Base-by-base conservation (phyloP, 441 rosid species). In the Gossypium gossypioides region DNA sequence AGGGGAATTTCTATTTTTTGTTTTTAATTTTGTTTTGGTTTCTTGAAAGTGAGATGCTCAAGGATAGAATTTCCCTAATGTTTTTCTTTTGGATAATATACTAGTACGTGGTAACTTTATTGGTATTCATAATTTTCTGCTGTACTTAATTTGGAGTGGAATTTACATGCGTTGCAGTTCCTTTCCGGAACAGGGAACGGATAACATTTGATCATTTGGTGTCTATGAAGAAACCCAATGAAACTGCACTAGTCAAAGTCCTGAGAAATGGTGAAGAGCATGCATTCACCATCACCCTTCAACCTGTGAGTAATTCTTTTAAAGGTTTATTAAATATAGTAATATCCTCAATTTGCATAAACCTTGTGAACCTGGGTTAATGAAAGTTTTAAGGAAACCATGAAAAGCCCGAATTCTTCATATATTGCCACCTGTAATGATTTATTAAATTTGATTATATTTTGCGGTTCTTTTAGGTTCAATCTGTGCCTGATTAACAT, bases 161-260 rank as follows among this genome's bases (percentile, higher is more conserved):
- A 65, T 57, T 68, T 22, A 64, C 57, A 55, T 70, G 44, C 62
- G 51, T 6, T 78, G 81, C 87, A 93, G 97, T 91, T 80, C 91
- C 89, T 84, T 88, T 91, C 75, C 86, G 91, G 65, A 89, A 89
- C 78, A 84, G 92, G 83, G 94, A 88, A 79, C 85, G 91, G 69
- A 89, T 93, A 68, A 89, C 96, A 76, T 91, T 89, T 68, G 96
- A 91, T 83, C 89, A 93, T 79, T 75, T 93, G 79, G 91, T 89
- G 72, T 91, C 97, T 15, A 91, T 91, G 97, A 93, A 93, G 84
- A 93, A 89, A 83, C 91, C 91, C 56, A 72, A 85, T 57, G 96
- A 89, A 75, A 84, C 84, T 15, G 91, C 91, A 32, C 12, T 82
- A 64, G 60, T 89, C 61, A 81, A 83, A 81, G 84, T 91, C 67